Conservation (phyloP, 2,329 filamentous ascomycete species). For the Tolypocladium tundrense region DNA sequence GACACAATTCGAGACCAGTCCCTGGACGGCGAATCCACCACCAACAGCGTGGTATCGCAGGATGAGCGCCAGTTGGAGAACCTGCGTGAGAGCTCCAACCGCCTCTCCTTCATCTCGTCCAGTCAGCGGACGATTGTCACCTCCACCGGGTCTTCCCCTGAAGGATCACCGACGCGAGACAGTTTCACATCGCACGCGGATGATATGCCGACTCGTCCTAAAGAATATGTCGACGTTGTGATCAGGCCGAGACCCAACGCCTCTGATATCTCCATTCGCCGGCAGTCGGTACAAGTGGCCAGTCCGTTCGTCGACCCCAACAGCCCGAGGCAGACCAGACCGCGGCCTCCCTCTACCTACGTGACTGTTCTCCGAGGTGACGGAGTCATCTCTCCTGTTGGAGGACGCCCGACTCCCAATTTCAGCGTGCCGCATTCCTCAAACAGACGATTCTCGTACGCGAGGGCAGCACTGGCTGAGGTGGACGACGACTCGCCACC, state of each 20-base stretch:
- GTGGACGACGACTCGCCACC: conserved; percentile 5
- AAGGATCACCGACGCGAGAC: conserved; percentile 44
- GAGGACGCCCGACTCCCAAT: conserved; percentile 30
- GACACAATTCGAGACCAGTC: conserved; percentile 27
- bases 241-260: conserved; percentile 40
- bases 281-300: conserved; percentile 40
- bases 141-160: conserved; percentile 47
- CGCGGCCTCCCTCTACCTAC: conserved; percentile 6
- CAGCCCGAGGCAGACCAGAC: not conserved
- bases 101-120: conserved; percentile 50
- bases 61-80: conserved; percentile 49
- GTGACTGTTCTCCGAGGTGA: conserved; percentile 1
- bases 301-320: conserved; percentile 30
- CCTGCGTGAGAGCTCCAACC: conserved; percentile 44
- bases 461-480: conserved; percentile 16
- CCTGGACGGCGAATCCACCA: conserved; percentile 44
- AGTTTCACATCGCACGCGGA: conserved; percentile 28
- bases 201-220: conserved; percentile 9
- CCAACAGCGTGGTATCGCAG: conserved; percentile 46
- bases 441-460: conserved; percentile 33
- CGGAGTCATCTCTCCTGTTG: conserved; percentile 3
- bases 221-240: conserved; percentile 18
- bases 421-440: conserved; percentile 42
- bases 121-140: conserved; percentile 50
- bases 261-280: conserved; percentile 37